Evolutionary conservation across 2,329 filamentous ascomycete genomes (phyloP), one percentile per base, ranked within the genome.

Genomic region (Didymella lethalis): DNA sequence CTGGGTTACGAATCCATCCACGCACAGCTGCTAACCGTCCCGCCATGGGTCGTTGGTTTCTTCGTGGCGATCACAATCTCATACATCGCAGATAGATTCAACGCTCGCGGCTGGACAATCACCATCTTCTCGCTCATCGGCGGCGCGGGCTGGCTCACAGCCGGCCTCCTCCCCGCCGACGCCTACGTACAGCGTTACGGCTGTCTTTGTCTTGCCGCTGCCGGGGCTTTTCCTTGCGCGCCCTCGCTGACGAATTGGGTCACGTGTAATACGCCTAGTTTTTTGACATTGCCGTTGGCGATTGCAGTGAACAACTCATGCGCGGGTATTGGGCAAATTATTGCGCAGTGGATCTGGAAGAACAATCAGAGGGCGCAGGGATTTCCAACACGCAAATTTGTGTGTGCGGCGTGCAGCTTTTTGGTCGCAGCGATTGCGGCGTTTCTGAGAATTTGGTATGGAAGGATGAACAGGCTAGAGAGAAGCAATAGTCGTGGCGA

Each of bases 281-380:
- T 77, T 7, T 49, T 74, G 8, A 78, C 76, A 12, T 75, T 79
- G 52, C 74, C 73, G 0, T 64, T 79, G 20, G 77, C 76, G 5
- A 77, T 76, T 20, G 77, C 77, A 1, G 54, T 79, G 26, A 73
- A 79, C 52, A 79, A 79, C 49, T 74, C 70, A 1, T 74, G 70
- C 25, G 76, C 76, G 3, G 77, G 77, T 0, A 64, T 79, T 7
- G 72, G 74, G 3, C 75, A 78, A 59, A 76, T 79, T 16, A 76
- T 79, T 23, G 72, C 76, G 0, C 75, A 78, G 59, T 79, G 77
- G 77, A 79, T 79, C 12, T 79, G 77, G 77, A 74, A 67, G 29
- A 63, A 67, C 6, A 59, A 54, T 3, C 74, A 78, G 54, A 67
- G 67, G 4, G 31, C 40, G 0, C 36, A 44, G 2, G 77, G 77